phyloP scores from a whole-genome alignment of 1,284 basidiomycete species.

The Ceratobasidium sp. region DNA sequence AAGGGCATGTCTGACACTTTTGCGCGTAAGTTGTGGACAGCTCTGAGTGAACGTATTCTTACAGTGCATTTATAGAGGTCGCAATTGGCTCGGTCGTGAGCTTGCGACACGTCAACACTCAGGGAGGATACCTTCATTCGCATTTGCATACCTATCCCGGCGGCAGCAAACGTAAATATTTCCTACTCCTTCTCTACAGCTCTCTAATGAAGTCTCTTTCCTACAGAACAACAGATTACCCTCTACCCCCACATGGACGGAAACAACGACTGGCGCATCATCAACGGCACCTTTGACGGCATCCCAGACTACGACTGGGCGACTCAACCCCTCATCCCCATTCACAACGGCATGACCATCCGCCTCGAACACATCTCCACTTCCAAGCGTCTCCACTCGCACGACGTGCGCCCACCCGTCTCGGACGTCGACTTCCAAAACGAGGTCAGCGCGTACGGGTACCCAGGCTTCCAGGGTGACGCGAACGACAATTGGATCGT shows the following conservation, averaged over 20 bases:
- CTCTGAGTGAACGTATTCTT: constrained; percentile 10
- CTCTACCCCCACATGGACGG: constrained; percentile 95
- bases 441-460: constrained; percentile 96
- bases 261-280: constrained; percentile 90
- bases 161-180: constrained; percentile 79
- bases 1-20: constrained; percentile 92
- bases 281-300: constrained; percentile 70
- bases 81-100: constrained; percentile 85
- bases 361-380: constrained; percentile 86
- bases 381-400: constrained; percentile 91
- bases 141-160: constrained; percentile 89
- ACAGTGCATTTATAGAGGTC: constrained; percentile 67
- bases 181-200: not conserved
- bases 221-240: constrained; percentile 93
- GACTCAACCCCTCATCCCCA: constrained; percentile 67
- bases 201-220: not conserved
- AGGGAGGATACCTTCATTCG: constrained; percentile 98
- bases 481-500: constrained; percentile 96
- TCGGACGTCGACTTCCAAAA: constrained; percentile 99
- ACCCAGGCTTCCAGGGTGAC: constrained; percentile 85
- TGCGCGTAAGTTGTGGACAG: constrained; percentile 68
- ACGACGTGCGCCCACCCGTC: constrained; percentile 94
- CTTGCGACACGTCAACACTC: constrained; percentile 93
- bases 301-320: constrained; percentile 67
- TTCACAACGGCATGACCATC: constrained; percentile 77